Conservation (phyloP, 805 yeast species). For the Sungouiozyma intestinalis region DNA sequence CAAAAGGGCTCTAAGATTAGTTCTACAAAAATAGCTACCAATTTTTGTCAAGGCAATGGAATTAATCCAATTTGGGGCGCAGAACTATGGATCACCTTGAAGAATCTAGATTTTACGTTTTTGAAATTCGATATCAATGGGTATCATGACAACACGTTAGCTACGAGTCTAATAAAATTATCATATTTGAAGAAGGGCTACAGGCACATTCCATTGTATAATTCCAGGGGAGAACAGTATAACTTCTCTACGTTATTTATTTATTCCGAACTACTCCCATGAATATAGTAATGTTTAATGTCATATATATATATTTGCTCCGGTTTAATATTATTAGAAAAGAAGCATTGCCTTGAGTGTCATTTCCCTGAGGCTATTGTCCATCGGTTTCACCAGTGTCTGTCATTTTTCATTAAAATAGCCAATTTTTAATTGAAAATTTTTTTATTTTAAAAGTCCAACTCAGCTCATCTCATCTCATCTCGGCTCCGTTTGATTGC, state of each 20-base stretch:
- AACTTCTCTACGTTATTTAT: slow-evolving; percentile 48
- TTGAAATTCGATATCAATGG: slow-evolving; percentile 43
- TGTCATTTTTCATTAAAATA: too few relatives aligned
- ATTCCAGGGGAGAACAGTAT: slow-evolving; percentile 69
- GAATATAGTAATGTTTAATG: too few relatives aligned
- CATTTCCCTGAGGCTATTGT: too few relatives aligned
- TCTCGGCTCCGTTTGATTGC: neutral
- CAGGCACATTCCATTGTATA: slow-evolving; percentile 70
- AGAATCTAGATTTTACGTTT: slow-evolving; percentile 40
- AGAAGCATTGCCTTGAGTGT: too few relatives aligned
- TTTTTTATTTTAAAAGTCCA: neutral
- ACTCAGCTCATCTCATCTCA: slow-evolving; percentile 3
- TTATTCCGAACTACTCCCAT: slow-evolving; percentile 6
- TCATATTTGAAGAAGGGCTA: slow-evolving; percentile 66
- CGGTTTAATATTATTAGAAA: too few relatives aligned
- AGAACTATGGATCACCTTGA: slow-evolving; percentile 33
- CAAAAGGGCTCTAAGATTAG: slow-evolving; percentile 15
- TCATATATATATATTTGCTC: too few relatives aligned
- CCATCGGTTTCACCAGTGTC: too few relatives aligned
- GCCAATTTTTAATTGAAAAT: neutral
- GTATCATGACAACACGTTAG: slow-evolving; percentile 34
- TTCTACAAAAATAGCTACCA: slow-evolving; percentile 16
- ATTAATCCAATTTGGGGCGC: slow-evolving; percentile 81
- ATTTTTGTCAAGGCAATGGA: slow-evolving; percentile 52
- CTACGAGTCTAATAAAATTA: slow-evolving; percentile 51